Conservation (phyloP, 2,329 filamentous ascomycete species). For the Didymella exigua region DNA sequence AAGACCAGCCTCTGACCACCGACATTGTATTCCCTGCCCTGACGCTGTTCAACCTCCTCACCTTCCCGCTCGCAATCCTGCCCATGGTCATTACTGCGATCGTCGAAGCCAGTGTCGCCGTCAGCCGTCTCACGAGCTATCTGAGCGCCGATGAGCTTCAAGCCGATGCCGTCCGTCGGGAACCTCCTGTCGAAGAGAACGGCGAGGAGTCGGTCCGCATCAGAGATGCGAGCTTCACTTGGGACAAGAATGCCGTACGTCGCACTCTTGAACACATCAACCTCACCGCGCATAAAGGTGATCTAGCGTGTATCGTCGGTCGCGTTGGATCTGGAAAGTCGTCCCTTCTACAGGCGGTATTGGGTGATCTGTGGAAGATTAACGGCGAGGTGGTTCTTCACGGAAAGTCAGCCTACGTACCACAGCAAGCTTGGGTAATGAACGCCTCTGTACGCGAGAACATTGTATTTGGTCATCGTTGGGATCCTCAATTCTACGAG, state of each 20-base stretch:
- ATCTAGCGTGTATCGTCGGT: conserved; percentile 90
- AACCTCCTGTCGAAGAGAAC: conserved; percentile 71
- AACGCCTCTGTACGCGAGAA: conserved; percentile 98
- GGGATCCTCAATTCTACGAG: conserved; percentile 93
- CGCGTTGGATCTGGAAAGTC: conserved; percentile 96
- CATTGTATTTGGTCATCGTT: conserved; percentile 93
- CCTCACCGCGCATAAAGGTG: conserved; percentile 88
- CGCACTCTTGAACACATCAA: conserved; percentile 80
- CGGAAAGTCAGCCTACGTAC: conserved; percentile 86
- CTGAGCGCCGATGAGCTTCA: conserved; percentile 90
- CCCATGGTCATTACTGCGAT: conserved; percentile 98
- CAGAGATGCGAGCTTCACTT: conserved; percentile 86
- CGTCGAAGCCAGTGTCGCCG: conserved; percentile 93
- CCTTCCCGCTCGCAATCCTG: conserved; percentile 89
- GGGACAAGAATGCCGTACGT: conserved; percentile 78
- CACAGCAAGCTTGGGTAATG: conserved; percentile 94
- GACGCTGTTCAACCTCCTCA: conserved; percentile 93
- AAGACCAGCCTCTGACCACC: conserved; percentile 80
- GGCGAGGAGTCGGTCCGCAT: conserved; percentile 89
- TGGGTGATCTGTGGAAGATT: conserved; percentile 91
- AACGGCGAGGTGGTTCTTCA: conserved; percentile 82
- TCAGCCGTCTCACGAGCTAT: conserved; percentile 82
- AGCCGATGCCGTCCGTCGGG: conserved; percentile 74
- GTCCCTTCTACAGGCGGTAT: conserved; percentile 82
- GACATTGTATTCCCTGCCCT: conserved; percentile 94